These are phyloP conservation scores for Solanum megistacrolobum DNA, from an alignment of 257 asterid genomes.

Conservation along the genomic window DNA sequence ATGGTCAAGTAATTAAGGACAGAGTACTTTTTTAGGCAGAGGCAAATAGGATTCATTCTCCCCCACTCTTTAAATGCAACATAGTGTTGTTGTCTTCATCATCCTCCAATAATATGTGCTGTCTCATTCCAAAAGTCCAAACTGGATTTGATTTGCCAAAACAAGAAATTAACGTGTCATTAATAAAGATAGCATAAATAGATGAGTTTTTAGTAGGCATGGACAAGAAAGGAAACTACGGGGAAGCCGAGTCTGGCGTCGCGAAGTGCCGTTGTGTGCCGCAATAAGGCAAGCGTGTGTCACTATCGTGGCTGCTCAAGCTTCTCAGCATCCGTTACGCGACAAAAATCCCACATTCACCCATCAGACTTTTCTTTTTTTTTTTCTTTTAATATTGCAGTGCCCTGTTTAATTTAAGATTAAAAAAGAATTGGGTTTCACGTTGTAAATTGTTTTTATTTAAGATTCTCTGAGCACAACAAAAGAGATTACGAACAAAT, in stretches of 20 bases:
- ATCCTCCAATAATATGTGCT: neutral
- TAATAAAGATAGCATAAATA: neutral
- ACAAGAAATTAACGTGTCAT: neutral
- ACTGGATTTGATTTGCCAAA: neutral
- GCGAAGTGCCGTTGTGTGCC: conserved; percentile 1
- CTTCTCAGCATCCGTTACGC: neutral
- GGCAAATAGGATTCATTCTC: neutral
- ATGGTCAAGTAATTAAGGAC: no score
- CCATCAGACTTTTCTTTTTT: neutral
- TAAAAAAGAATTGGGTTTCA: neutral
- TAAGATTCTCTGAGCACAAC: neutral
- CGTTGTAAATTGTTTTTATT: neutral
- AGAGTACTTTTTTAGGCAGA: neutral
- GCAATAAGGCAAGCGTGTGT: conserved; percentile 22
- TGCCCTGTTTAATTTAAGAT: neutral
- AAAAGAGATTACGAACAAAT: neutral
- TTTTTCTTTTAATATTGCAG: neutral
- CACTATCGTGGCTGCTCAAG: conserved; percentile 12
- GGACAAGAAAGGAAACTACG: neutral
- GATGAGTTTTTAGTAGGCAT: neutral
- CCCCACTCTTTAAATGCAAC: neutral
- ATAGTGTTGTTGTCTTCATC: neutral
- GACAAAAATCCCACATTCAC: conserved; percentile 5
- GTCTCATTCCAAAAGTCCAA: neutral
- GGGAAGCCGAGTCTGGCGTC: neutral